These are phyloP conservation scores for Cladosporium sp. DNA, from an alignment of 2,329 filamentous ascomycete genomes.

Conservation along the genomic window DNA sequence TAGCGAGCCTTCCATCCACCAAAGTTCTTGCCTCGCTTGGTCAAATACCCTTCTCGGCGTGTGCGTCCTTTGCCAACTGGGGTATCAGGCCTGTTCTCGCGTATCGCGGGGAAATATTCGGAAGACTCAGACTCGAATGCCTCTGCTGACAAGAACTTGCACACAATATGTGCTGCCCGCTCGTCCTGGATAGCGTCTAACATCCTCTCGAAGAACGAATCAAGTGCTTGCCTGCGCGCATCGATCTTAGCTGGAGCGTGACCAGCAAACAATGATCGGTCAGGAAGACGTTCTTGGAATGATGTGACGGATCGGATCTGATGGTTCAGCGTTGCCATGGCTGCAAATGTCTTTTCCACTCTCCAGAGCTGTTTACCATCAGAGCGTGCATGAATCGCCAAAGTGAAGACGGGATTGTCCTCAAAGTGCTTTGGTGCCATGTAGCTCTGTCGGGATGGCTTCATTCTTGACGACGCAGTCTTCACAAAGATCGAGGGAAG, in stretches of 20 bases:
- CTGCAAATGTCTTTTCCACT: conserved; percentile 83
- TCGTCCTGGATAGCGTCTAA: conserved; percentile 79
- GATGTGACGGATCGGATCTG: conserved; percentile 69
- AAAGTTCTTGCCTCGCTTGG: conserved; percentile 97
- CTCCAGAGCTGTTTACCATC: conserved; percentile 82
- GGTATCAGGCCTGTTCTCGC: conserved; percentile 32
- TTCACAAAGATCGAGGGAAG: conserved; percentile 79
- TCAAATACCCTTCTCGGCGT: conserved; percentile 83
- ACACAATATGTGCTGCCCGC: conserved; percentile 71
- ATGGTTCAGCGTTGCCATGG: conserved; percentile 76
- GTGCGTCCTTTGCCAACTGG: conserved; percentile 61
- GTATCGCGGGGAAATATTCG: conserved; percentile 36
- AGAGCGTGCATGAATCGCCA: conserved; percentile 76
- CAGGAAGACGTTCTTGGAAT: conserved; percentile 74
- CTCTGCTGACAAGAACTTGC: conserved; percentile 74
- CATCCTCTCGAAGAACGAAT: conserved; percentile 79
- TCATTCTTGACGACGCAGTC: conserved; percentile 91
- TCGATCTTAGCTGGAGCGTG: conserved; percentile 94
- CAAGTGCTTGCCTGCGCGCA: conserved; percentile 73
- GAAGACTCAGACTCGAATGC: conserved; percentile 54
- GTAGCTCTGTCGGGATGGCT: conserved; percentile 81
- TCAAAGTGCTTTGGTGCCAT: conserved; percentile 75
- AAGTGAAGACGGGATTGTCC: conserved; percentile 89
- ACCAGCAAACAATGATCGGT: conserved; percentile 80
- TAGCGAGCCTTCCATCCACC: conserved; percentile 92